Evolutionary conservation across 225 moss, liverwort and hornwort species (phyloP), one percentile per base, ranked within the genome.

Genomic region (Polytrichum commune): DNA sequence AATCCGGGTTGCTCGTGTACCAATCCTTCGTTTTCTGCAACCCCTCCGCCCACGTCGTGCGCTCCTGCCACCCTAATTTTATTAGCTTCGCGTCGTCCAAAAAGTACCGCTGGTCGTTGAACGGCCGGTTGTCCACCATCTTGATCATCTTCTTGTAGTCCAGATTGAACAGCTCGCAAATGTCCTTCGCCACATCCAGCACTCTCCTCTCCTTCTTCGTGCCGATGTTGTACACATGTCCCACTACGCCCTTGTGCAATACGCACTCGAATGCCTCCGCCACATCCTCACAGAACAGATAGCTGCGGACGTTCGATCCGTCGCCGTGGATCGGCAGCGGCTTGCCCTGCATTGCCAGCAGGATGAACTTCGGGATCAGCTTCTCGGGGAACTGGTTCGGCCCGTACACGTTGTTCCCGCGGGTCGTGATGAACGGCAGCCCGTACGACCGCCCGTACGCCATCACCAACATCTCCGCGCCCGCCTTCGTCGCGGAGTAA

Each of bases 381-480:
- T 84, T 84, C 75, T 84, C 84, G 1, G 84, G 84, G n/a, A 84
- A 84, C 78, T 84, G 84, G 55, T 80, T 80, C 4, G 77, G 74
- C 0, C 84, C 84, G 60, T 84, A 84, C 13, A 84, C 84, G 53
- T 84, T 84, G 69, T 84, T 84, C 4, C 84, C 84, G 1, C 84
- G 77, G 2, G 84, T 84, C 27, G 84, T 84, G 75, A 84, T 84
- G 81, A 81, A 74, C 1, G 84, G 84, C 1, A 84, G 54, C 0
- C 81, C 84, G 9, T 84, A 84, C 0, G 84, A 84, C 28, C 84
- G 80, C 3, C 79, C 76, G 19, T 84, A 84, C 9, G 84, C 84
- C 84, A 84, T 84, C 67, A 80, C 84, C 24, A 84, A 63, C 84
- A 84, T 84, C 71, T 84, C 84, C 28, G 84, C 84, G 7, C 84